Percentiles rank a stretch among this genome's conserved stretches.
Evolutionary conservation across 768 basidiomycete species (phyloP).

Genomic region (Amanita phalloides): DNA sequence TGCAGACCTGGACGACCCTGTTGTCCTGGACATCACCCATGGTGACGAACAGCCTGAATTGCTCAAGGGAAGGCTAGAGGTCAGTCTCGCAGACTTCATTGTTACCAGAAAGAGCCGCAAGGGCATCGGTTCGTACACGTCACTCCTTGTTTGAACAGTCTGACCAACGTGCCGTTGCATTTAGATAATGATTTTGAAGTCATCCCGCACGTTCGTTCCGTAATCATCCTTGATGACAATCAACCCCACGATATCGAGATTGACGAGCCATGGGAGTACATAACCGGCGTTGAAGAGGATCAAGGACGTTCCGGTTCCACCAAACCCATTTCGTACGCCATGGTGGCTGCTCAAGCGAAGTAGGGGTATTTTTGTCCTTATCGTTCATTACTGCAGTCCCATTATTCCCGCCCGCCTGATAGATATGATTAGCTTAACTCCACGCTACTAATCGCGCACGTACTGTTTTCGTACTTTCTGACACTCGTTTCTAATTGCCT

Average conservation of each 20-base stretch:
- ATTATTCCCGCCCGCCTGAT: neutral
- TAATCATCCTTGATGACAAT: constrained; percentile 48
- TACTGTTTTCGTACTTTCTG: neutral
- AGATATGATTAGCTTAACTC: neutral
- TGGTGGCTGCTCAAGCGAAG: constrained; percentile 15
- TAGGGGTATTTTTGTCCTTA: neutral
- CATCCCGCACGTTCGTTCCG: constrained; percentile 39
- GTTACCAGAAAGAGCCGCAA: constrained; percentile 27
- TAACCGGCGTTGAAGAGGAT: constrained; percentile 30
- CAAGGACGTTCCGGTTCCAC: constrained; percentile 10
- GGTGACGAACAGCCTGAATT: constrained; percentile 4
- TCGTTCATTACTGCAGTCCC: neutral
- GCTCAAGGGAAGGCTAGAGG: constrained; percentile 12
- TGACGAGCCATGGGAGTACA: constrained; percentile 53
- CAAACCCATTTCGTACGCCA: constrained; percentile 28
- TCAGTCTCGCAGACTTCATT: constrained; percentile 21
- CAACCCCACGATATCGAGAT: constrained; percentile 25
- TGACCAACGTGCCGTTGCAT: neutral
- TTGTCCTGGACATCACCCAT: neutral
- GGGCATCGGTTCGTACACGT: constrained; percentile 21
- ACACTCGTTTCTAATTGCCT: neutral
- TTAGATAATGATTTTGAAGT: constrained; percentile 47
- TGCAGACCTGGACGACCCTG: constrained; percentile 5
- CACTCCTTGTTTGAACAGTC: constrained; percentile 1
- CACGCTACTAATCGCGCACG: neutral